These are phyloP conservation scores for Leptosphaerulina australis DNA, from an alignment of 2,329 filamentous ascomycete genomes.

Conservation along the genomic window DNA sequence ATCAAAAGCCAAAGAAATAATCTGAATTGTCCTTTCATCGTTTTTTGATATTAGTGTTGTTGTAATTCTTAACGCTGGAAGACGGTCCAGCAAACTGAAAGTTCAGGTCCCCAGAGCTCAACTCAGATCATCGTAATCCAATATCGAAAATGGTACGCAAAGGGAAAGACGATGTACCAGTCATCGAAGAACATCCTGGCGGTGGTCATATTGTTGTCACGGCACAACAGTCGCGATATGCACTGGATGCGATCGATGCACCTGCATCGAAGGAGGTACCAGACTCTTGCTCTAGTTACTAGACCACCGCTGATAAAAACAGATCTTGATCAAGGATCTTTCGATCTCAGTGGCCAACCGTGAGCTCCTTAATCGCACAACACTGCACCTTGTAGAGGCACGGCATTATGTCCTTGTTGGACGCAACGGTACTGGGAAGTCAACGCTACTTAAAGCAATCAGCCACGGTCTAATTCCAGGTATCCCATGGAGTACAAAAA, in stretches of 20 bases:
- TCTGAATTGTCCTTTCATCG: too few species aligned
- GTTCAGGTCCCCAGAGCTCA: too few species aligned
- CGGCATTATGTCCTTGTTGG: slow-evolving; percentile 79
- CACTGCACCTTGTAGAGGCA: slow-evolving; percentile 73
- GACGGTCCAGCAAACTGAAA: too few species aligned
- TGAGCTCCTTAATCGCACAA: slow-evolving; percentile 74
- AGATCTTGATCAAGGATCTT: slow-evolving; percentile 68
- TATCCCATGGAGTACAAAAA: slow-evolving; percentile 45
- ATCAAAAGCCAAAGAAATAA: too few species aligned
- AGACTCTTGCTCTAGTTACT: neutral
- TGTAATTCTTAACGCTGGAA: too few species aligned
- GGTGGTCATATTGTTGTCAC: slow-evolving; percentile 43
- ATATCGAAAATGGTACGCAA: slow-evolving; percentile 36
- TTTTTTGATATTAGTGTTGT: too few species aligned
- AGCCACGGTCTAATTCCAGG: slow-evolving; percentile 80
- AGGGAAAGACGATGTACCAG: slow-evolving; percentile 27
- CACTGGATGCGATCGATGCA: slow-evolving; percentile 47
- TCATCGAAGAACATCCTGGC: slow-evolving; percentile 31
- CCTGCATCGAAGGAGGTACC: slow-evolving; percentile 47
- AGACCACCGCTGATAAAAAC: slow-evolving; percentile 1
- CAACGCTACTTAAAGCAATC: slow-evolving; percentile 76
- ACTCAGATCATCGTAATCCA: neutral
- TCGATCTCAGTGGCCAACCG: slow-evolving; percentile 66
- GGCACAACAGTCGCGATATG: slow-evolving; percentile 48
- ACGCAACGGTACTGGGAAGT: slow-evolving; percentile 83